Evolutionary conservation across 495 filamentous ascomycete species (phyloP).

Genomic region (Talaromyces stipitatus): DNA sequence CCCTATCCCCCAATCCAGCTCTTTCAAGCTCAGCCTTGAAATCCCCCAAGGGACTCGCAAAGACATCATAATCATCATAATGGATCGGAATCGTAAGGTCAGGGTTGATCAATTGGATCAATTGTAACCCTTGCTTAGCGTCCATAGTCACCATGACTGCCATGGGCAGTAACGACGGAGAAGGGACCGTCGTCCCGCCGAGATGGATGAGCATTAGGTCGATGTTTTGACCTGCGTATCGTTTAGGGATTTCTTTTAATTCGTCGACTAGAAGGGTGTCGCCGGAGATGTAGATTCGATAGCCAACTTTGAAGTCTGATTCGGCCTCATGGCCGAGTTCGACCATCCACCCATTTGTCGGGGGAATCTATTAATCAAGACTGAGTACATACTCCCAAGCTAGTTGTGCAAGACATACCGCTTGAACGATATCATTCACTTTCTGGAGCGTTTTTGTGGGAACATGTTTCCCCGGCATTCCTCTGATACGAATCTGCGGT

Average conservation of each 20-base stretch:
- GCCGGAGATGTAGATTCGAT: slow-evolving; percentile 65
- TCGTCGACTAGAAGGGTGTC: slow-evolving; percentile 64
- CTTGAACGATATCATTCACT: slow-evolving; percentile 50
- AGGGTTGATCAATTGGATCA: slow-evolving; percentile 53
- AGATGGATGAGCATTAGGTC: slow-evolving; percentile 65
- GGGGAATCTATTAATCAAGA: slow-evolving; percentile 40
- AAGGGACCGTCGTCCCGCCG: slow-evolving; percentile 58
- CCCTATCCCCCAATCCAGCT: slow-evolving; percentile 41
- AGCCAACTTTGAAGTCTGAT: slow-evolving; percentile 38
- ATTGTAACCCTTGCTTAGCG: slow-evolving; percentile 51
- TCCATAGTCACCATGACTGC: slow-evolving; percentile 65
- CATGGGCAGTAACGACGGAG: slow-evolving; percentile 45
- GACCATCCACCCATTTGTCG: slow-evolving; percentile 66
- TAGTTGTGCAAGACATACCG: slow-evolving; percentile 29
- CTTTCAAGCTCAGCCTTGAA: slow-evolving; percentile 49
- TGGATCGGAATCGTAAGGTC: slow-evolving; percentile 64
- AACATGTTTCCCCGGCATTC: slow-evolving; percentile 66
- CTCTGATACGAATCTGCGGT: slow-evolving; percentile 48
- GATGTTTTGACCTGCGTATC: slow-evolving; percentile 41
- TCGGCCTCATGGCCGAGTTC: slow-evolving; percentile 46
- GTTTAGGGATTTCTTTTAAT: slow-evolving; percentile 50
- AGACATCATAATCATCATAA: slow-evolving; percentile 61
- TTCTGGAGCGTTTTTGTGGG: slow-evolving; percentile 39
- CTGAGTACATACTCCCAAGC: background rate
- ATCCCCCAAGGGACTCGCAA: slow-evolving; percentile 50